Percentiles rank a stretch among this genome's conserved stretches.
Evolutionary conservation across 1,284 basidiomycete genomes (phyloP).

Genomic region (Ganoderma lucidum): DNA sequence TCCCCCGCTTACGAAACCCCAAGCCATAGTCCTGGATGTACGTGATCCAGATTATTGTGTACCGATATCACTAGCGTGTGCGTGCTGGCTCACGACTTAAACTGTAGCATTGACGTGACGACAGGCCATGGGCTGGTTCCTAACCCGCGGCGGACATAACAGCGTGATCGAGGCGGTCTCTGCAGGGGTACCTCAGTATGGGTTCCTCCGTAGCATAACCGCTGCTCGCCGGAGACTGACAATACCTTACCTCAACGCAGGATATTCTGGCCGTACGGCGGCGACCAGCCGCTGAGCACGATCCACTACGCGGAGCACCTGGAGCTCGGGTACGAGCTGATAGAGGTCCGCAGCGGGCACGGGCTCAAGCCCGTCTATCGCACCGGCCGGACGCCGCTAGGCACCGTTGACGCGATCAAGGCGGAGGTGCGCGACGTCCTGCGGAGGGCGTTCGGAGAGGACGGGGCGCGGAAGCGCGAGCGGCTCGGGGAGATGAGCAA

Average conservation of each 20-base stretch:
- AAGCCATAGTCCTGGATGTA: background rate
- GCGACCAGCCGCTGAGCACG: conserved; percentile 38
- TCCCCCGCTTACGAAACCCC: conserved; percentile 7
- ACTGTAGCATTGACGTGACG: no score
- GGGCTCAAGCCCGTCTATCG: conserved; percentile 34
- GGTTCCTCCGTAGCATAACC: background rate
- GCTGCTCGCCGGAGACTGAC: background rate
- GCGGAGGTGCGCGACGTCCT: conserved; percentile 31
- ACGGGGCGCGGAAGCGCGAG: conserved; percentile 31
- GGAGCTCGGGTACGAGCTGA: conserved; percentile 39
- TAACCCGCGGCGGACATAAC: conserved; percentile 37
- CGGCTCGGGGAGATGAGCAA: conserved; percentile 24
- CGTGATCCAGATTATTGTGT: background rate
- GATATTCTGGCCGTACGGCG: conserved; percentile 36
- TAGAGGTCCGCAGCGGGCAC: conserved; percentile 38
- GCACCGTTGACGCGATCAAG: conserved; percentile 35
- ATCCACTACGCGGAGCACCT: conserved; percentile 24
- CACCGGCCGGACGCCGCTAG: conserved; percentile 27
- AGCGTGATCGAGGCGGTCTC: conserved; percentile 30
- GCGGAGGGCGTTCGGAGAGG: conserved; percentile 31
- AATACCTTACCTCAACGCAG: background rate
- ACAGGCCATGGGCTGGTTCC: no score
- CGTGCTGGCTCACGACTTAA: background rate
- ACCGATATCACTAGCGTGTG: background rate
- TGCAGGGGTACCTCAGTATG: conserved; percentile 32